These are phyloP conservation scores for Cyclotella baltica DNA, from an alignment of 108 stramenopile species.

Conservation along the genomic window DNA sequence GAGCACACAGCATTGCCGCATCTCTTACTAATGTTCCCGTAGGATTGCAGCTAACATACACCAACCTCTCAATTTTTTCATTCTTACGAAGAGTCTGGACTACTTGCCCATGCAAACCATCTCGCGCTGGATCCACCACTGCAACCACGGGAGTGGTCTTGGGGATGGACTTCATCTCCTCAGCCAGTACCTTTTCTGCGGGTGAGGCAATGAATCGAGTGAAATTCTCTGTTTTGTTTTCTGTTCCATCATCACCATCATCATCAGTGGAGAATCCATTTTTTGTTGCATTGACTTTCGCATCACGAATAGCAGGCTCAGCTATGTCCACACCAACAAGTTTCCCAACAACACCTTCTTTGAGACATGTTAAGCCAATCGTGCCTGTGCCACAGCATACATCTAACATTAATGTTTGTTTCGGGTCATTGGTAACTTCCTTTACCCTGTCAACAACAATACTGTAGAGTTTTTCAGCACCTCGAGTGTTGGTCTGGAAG, in stretches of 20 bases:
- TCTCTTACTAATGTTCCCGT: constrained; percentile 83
- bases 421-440: constrained; percentile 59
- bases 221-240: constrained; percentile 2
- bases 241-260: not conserved
- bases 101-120: constrained; percentile 86
- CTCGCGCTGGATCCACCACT: constrained; percentile 94
- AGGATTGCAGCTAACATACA: constrained; percentile 97
- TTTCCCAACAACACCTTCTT: constrained; percentile 72
- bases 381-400: constrained; percentile 97
- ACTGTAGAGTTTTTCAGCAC: constrained; percentile 87
- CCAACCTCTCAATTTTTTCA: constrained; percentile 75
- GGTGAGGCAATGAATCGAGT: constrained; percentile 76
- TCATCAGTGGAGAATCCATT: constrained; percentile 40
- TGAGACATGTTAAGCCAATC: constrained; percentile 86
- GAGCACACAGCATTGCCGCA: constrained; percentile 81
- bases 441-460: constrained; percentile 78
- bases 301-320: constrained; percentile 89
- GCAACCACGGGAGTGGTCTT: constrained; percentile 66
- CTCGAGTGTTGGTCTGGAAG: constrained; percentile 93
- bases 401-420: constrained; percentile 76
- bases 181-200: constrained; percentile 73
- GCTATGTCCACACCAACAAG: constrained; percentile 91
- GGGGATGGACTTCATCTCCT: constrained; percentile 57
- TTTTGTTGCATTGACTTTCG: constrained; percentile 76
- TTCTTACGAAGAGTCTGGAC: constrained; percentile 74